Percentiles rank a stretch among this genome's conserved stretches.
Evolutionary conservation across 495 filamentous ascomycete genomes (phyloP).

Genomic region (Lasiosphaeria hispida): DNA sequence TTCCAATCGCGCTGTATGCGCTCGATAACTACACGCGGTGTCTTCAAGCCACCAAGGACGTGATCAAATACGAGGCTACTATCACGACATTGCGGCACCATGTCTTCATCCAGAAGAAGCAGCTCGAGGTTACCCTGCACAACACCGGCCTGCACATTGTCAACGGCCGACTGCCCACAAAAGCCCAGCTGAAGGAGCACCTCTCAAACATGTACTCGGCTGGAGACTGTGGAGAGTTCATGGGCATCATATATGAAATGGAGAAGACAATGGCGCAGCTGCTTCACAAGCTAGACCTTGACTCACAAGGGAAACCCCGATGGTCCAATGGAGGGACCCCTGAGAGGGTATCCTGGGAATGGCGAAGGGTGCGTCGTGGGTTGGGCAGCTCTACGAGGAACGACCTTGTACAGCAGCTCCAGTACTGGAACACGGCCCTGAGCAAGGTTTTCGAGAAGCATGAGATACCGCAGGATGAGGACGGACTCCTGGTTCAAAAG

Average conservation of each 20-base stretch:
- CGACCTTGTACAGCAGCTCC: conserved; percentile 1
- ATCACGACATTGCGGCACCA: neutral
- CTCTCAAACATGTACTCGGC: neutral
- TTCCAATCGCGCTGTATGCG: conserved; percentile 7
- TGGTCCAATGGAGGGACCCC: neutral
- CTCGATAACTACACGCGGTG: conserved; percentile 14
- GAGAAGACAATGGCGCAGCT: neutral
- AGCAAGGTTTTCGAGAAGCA: conserved; percentile 9
- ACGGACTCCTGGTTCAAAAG: conserved; percentile 4
- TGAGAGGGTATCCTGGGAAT: neutral
- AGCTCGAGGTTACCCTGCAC: conserved; percentile 5
- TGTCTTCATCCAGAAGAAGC: conserved; percentile 10
- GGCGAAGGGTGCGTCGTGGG: conserved; percentile 1
- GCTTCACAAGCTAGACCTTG: conserved; percentile 3
- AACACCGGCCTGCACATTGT: neutral
- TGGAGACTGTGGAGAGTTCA: neutral
- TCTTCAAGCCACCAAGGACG: neutral
- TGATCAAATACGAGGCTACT: conserved; percentile 8
- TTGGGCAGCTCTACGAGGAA: neutral
- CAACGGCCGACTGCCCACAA: conserved; percentile 1
- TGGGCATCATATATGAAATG: neutral
- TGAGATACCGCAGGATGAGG: conserved; percentile 6
- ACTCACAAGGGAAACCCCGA: neutral
- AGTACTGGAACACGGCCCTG: conserved; percentile 11
- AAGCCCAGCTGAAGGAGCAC: neutral